Conservation (phyloP, 495 filamentous ascomycete genomes). For the Xylona heveae region DNA sequence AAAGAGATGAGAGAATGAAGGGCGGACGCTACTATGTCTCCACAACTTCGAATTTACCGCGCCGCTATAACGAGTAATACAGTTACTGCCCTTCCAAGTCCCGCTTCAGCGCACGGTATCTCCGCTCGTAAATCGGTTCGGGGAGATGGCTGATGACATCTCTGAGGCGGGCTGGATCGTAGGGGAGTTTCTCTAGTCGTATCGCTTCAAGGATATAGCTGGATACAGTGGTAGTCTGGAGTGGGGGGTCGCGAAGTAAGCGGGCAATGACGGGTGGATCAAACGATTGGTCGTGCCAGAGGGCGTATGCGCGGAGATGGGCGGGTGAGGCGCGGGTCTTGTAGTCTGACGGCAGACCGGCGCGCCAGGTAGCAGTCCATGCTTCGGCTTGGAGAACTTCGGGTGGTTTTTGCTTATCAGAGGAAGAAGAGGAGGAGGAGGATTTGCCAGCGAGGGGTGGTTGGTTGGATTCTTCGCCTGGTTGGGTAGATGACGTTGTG, state of each 20-base stretch:
- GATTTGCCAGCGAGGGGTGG: no score
- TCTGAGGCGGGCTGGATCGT: conserved; percentile 13
- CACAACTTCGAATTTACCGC: no score
- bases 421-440: no score
- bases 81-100: no score
- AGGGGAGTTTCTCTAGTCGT: conserved; percentile 19
- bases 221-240: conserved; percentile 25
- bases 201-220: conserved; percentile 26
- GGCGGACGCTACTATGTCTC: no score
- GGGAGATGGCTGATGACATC: conserved; percentile 12
- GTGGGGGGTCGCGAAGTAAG: conserved; percentile 31
- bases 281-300: conserved; percentile 31
- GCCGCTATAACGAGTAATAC: no score
- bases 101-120: no score
- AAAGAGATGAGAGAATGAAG: no score
- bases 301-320: conserved; percentile 34
- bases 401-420: no score
- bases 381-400: conserved; percentile 13
- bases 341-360: conserved; percentile 9
- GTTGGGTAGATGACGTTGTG: no score
- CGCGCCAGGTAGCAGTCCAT: conserved; percentile 13
- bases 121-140: no score
- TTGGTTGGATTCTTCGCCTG: no score
- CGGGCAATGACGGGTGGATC: conserved; percentile 21
- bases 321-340: conserved; percentile 8